Evolutionary conservation across 2,329 filamentous ascomycete genomes (phyloP).

Genomic region (Coniochaeta pulveracea): DNA sequence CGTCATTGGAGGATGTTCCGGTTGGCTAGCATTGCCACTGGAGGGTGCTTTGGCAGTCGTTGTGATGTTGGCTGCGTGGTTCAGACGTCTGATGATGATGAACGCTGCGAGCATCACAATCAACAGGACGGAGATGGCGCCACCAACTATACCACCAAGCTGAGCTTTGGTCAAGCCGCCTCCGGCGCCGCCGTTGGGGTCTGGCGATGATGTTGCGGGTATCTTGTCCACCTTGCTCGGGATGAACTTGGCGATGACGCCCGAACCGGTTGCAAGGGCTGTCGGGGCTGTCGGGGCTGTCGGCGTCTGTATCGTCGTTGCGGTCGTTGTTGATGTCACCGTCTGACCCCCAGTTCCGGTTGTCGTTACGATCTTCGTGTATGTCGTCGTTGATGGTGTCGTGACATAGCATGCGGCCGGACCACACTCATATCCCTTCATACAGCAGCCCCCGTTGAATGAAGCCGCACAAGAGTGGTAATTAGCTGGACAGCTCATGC

Average conservation of each 20-base stretch:
- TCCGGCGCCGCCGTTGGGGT: conserved; percentile 12
- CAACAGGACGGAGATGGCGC: conserved; percentile 34
- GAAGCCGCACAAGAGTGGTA: conserved; percentile 38
- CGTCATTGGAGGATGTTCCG: conserved; percentile 19
- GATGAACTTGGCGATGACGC: conserved; percentile 31
- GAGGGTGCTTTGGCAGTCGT: conserved; percentile 22
- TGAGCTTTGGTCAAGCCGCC: conserved; percentile 24
- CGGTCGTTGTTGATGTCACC: conserved; percentile 26
- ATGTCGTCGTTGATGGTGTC: conserved; percentile 29
- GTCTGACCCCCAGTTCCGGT: conserved; percentile 26
- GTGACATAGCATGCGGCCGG: conserved; percentile 34
- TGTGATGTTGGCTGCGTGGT: conserved; percentile 28
- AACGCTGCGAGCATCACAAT: conserved; percentile 33
- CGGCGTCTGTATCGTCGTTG: conserved; percentile 27
- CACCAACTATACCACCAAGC: conserved; percentile 43
- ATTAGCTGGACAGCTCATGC: conserved; percentile 29
- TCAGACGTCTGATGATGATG: conserved; percentile 38
- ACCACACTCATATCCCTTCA: conserved; percentile 36
- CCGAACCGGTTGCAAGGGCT: too few species aligned
- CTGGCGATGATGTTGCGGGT: conserved; percentile 16
- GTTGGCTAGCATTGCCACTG: conserved; percentile 17
- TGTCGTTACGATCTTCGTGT: conserved; percentile 31
- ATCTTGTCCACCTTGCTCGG: conserved; percentile 31
- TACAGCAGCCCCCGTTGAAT: conserved; percentile 41
- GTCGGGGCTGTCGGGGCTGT: conserved; percentile 17